Evolutionary conservation across 345 rosid genomes (phyloP), one percentile per base, ranked within the genome.

Genomic region (Ceriops tagal): DNA sequence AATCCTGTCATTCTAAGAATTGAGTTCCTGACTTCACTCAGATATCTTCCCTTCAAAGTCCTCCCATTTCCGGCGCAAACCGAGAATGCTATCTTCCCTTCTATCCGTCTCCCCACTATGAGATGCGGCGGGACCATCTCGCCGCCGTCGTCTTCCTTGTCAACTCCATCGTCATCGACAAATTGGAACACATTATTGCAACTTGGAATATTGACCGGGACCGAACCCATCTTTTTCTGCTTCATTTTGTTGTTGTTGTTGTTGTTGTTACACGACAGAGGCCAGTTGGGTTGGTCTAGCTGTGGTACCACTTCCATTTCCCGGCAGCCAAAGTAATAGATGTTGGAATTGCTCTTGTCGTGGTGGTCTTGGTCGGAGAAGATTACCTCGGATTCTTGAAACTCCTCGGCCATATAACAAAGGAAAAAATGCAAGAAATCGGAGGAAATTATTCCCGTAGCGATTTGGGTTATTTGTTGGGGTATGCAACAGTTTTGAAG

Each of bases 1-100:
- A 91, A 91, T 16, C 97, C 98, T 19, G 98, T 93, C 90, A 89
- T 75, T 62, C 92, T 72, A 53, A 93, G 90, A 71, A 93, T 73
- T 5, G 95, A 83, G 80, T 91, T 87, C 68, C 98, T 77, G 53
- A 91, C 91, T 71, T 79, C 83, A 19, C 91, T 83, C 83, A 93
- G 77, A 69, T 91, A 83, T 55, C 97, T 81, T 26, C 98, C 98
- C 68, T 87, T 91, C 11, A 93, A 86, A 8, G 86, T 88, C 68
- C 98, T 82, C 57, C 98, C 98, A 73, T 86, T 87, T 26, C 96
- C 93, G 8, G 89, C 72, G 47, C 88, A 81, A 62, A 89, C 87
- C 0, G 96, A 91, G 68, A 87, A 89, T 27, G 91, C 92, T 89
- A 93, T 85, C 76, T 91, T 86, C 65, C 83, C 68, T 7, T 84